Evolutionary conservation across 768 basidiomycete species (phyloP), one percentile per base, ranked within the genome.

Genomic region (Boletus barrowsii): DNA sequence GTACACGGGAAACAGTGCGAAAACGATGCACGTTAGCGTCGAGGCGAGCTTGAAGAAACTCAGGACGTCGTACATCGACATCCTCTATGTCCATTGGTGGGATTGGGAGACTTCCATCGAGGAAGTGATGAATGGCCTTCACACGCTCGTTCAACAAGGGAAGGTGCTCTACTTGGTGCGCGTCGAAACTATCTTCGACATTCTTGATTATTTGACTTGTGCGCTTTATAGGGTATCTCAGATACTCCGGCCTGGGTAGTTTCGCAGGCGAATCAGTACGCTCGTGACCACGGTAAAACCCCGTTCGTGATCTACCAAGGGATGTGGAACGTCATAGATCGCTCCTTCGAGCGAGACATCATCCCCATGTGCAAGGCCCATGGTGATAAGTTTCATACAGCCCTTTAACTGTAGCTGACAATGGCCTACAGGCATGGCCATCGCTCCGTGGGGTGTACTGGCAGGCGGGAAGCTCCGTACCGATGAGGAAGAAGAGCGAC

Each of bases 291-390:
- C 47, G 79, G 71, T 0, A 65, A 78, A 49, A 75, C 78, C 0
- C 82, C 78, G 3, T 85, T 84, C 61, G 70, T 72, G 24, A 71
- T 84, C 29, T 84, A 83, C 62, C 81, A 79, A 67, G 81, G 78
- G 4, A 54, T 49, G 8, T 79, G 76, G 77, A 76, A 71, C 58
- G 64, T 77, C 17, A 64, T 78, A 53, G 58, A 72, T 5, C 73
- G 82, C 37, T 76, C 76, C 26, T 71, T 82, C 42, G 81, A 83
- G 63, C 72, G 81, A 9, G 82, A 83, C 2, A 78, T 83, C 50
- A 76, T 83, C 49, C 76, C 77, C 1, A 61, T 61, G 59, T 61
- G 60, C 48, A 61, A 44, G 39, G 54, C 54, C 2, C 9, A 77
- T 71, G 77, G 74, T 66, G 10, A n/a, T 17, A 49, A 43, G 32